A percentile compares a stretch with the other conserved stretches of the same genome.
Evolutionary conservation across 2,329 filamentous ascomycete genomes (phyloP).

Genomic region (Aspergillus sergii): DNA sequence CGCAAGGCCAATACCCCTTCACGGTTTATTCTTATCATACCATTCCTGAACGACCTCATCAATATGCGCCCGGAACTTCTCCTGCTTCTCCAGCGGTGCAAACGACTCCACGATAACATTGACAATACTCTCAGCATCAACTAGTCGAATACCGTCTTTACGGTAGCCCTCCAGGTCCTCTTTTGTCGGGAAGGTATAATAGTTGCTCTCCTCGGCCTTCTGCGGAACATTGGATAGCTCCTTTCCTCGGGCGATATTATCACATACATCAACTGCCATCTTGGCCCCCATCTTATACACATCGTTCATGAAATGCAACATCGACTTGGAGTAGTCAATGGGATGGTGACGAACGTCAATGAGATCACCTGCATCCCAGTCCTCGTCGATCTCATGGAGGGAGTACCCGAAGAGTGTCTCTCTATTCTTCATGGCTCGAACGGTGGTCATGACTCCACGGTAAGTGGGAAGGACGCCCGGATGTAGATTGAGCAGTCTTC

Average conservation of each 20-base stretch:
- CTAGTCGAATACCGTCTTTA: neutral
- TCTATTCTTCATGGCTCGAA: neutral
- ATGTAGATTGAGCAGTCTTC: slow-evolving; percentile 3
- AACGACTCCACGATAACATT: slow-evolving; percentile 10
- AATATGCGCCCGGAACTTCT: neutral
- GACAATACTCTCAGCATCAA: neutral
- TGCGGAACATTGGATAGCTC: neutral
- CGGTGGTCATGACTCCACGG: neutral
- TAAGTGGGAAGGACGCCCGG: neutral
- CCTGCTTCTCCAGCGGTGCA: slow-evolving; percentile 1
- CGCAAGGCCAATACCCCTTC: neutral
- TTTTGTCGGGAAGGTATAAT: neutral
- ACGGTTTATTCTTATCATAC: neutral
- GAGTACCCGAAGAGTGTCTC: neutral
- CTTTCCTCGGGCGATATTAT: slow-evolving; percentile 6
- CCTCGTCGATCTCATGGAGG: neutral
- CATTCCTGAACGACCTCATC: slow-evolving; percentile 2
- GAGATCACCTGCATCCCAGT: neutral
- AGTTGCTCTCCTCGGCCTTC: neutral
- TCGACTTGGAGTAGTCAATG: neutral
- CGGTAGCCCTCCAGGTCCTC: neutral
- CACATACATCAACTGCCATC: neutral
- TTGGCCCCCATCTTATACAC: neutral
- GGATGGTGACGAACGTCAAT: neutral
- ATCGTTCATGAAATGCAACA: neutral